Evolutionary conservation across 2,329 filamentous ascomycete species (phyloP), one percentile per base, ranked within the genome.

Genomic region (Dryadomyces quercivorus): DNA sequence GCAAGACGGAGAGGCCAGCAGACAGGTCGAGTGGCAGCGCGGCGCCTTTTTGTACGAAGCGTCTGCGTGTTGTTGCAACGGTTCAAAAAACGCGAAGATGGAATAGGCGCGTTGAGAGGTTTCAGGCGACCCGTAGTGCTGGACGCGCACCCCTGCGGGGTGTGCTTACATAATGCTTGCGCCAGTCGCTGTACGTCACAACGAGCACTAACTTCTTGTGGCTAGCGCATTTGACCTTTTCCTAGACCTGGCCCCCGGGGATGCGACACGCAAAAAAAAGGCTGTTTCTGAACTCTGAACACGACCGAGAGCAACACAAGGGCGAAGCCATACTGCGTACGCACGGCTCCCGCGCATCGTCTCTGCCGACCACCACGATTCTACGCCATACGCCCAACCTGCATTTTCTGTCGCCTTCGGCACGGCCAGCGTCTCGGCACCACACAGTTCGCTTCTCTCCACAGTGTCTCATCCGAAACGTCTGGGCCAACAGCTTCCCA

Each of bases 81-180:
- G 55, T 53, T 47, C 6, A 36, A 36, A 54, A 57, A 55, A 59
- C 58, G 58, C 58, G 57, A 50, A 50, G 31, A 20, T 10, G 13
- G 40, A n/a, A 16, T 15, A 51, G 42, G 50, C 59, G 59, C 58
- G 58, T 61, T 60, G 55, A 61, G 59, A 60, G 59, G 47, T 57
- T 54, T 53, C 56, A 46, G 46, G 46, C 26, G 8, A 10, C 16
- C 48, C 36, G 13, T 15, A 18, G 20, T 46, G 26, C n/a, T 42
- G n/a, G 49, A 42, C 49, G 36, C 44, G 51, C 51, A 47, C 22
- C 50, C 50, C 50, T 52, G 50, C 21, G 20, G 10, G 38, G 36
- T 34, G 26, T 5, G 43, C 38, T 56, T 58, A 55, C 55, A 55
- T 54, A 52, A 56, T 49, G 51, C 26, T 46, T 54, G 36, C 42